Conservation (phyloP, 306 rosid species). For the Pachyrhizus erosus region DNA sequence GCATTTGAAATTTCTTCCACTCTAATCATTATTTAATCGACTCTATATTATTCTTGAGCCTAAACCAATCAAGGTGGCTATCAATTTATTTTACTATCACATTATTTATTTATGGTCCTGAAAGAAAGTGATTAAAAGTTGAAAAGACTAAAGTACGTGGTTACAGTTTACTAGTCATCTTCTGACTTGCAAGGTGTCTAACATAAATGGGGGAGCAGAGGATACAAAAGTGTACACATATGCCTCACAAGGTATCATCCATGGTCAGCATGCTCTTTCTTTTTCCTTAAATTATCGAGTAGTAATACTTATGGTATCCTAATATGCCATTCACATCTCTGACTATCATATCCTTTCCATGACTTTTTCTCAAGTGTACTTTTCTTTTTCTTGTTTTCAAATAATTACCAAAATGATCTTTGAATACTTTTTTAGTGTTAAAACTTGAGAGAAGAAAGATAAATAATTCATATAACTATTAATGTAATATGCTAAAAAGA, state of each 20-base stretch:
- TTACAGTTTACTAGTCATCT: conserved; percentile 11
- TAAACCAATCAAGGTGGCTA: conserved; percentile 10
- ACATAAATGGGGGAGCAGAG: conserved; percentile 27
- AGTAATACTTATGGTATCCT: conserved; percentile 10
- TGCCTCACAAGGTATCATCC: conserved; percentile 29
- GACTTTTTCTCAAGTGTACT: background rate
- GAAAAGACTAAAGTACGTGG: conserved; percentile 6
- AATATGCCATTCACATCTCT: conserved; percentile 18
- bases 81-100: conserved; percentile 17
- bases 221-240: conserved; percentile 14
- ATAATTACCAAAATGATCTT: background rate
- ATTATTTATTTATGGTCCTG: conserved; percentile 1
- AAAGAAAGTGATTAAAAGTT: conserved; percentile 21
- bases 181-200: background rate
- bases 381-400: background rate
- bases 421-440: too few relatives aligned
- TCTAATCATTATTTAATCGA: conserved; percentile 32
- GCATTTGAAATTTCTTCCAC: background rate
- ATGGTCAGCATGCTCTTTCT: conserved; percentile 14
- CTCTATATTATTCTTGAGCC: conserved; percentile 9
- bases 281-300: background rate
- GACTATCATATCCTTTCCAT: background rate
- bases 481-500: too few relatives aligned
- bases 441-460: too few relatives aligned
- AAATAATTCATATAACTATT: too few relatives aligned